phyloP scores from a whole-genome alignment of 495 filamentous ascomycete genomes.

The Penicillium tannophilum region DNA sequence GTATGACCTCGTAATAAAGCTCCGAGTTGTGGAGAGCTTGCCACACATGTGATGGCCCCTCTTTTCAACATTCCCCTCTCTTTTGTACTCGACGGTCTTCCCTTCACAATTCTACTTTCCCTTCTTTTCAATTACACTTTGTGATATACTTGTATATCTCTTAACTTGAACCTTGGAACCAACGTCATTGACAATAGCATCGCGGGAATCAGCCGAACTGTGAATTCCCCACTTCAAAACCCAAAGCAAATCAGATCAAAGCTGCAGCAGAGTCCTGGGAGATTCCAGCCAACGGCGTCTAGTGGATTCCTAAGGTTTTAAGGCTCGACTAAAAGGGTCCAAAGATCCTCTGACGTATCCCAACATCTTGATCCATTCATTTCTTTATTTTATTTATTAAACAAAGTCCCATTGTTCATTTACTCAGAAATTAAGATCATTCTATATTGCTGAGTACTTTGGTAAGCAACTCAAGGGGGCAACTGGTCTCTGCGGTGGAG shows the following conservation, averaged over 20 bases:
- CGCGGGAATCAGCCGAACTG: conserved; percentile 5
- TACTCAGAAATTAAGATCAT: too few relatives aligned
- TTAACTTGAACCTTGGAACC: not conserved
- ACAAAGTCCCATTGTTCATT: not conserved
- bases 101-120: not conserved
- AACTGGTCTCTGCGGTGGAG: not conserved
- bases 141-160: not conserved
- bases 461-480: not conserved
- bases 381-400: not conserved
- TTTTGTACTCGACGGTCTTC: not conserved
- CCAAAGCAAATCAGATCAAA: conserved; percentile 10
- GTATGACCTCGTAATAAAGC: conserved; percentile 1
- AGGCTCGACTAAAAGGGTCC: not conserved
- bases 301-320: conserved; percentile 18
- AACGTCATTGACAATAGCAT: not conserved
- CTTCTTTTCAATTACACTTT: not conserved
- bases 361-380: not conserved
- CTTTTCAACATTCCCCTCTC: conserved; percentile 8
- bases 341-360: conserved; percentile 9
- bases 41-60: conserved; percentile 22
- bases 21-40: not conserved
- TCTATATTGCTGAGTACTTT: not conserved
- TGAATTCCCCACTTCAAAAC: conserved; percentile 3
- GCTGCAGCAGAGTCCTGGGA: not conserved
- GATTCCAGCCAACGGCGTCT: conserved; percentile 1